A percentile compares a stretch with the other conserved stretches of the same genome.
Evolutionary conservation across 306 rosid genomes (phyloP).

Genomic region (Cicer cuneatum): DNA sequence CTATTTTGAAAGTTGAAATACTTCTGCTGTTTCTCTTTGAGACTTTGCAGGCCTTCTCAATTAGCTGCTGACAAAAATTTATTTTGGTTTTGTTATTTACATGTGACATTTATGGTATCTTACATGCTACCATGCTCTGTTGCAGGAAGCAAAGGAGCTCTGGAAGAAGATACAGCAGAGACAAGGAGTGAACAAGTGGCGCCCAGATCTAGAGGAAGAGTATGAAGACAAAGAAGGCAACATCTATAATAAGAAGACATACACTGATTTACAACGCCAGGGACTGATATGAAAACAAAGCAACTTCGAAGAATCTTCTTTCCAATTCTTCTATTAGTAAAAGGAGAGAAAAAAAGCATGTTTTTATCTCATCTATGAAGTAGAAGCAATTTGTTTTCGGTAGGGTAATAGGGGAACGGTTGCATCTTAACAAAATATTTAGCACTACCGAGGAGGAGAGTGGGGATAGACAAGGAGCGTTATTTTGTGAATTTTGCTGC

Average conservation of each 20-base stretch:
- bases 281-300: slow-evolving; percentile 68
- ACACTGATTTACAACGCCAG: slow-evolving; percentile 94
- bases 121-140: slow-evolving; percentile 27
- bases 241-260: slow-evolving; percentile 96
- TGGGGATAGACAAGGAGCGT: not conserved
- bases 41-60: not conserved
- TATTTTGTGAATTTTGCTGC: not conserved
- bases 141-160: slow-evolving; percentile 93
- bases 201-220: slow-evolving; percentile 97
- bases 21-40: slow-evolving; percentile 1
- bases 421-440: slow-evolving; percentile 8
- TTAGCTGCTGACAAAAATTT: not conserved
- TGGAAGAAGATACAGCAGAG: slow-evolving; percentile 94
- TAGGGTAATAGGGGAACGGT: slow-evolving; percentile 4
- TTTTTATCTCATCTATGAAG: slow-evolving; percentile 19
- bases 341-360: not conserved
- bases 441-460: slow-evolving; percentile 9
- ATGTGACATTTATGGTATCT: slow-evolving; percentile 15
- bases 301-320: slow-evolving; percentile 27
- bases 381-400: slow-evolving; percentile 22
- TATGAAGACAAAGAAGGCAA: slow-evolving; percentile 99
- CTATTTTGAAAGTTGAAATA: not conserved
- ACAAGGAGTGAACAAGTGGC: slow-evolving; percentile 95
- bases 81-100: not conserved
- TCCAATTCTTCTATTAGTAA: not conserved